Percentiles rank a stretch among this genome's conserved stretches.
Evolutionary conservation across 192 early-diverging fungal genomes (phyloP).

Genomic region (Entrophospora sp.): DNA sequence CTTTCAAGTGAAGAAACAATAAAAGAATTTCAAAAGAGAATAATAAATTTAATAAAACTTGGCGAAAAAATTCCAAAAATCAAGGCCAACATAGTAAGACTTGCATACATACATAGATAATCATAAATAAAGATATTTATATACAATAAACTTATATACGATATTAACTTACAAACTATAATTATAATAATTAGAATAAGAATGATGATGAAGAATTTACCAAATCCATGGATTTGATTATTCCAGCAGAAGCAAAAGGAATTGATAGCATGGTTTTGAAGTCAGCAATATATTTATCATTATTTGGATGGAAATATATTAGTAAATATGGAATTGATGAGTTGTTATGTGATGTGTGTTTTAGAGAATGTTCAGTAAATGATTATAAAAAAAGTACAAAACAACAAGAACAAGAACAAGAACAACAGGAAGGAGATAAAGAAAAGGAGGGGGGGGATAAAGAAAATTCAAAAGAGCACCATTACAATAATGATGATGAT

Average conservation of each 20-base stretch:
- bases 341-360: not conserved
- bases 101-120: not conserved
- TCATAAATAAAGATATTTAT: not conserved
- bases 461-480: too few species aligned
- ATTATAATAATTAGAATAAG: not conserved
- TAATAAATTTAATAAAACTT: not conserved
- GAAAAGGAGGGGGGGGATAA: too few species aligned
- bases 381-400: slow-evolving; percentile 3
- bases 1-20: not conserved
- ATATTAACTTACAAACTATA: not conserved
- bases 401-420: too few species aligned
- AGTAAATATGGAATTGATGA: not conserved
- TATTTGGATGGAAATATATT: slow-evolving; percentile 17
- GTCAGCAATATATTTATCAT: slow-evolving; percentile 4
- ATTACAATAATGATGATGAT: too few species aligned
- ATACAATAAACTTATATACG: not conserved
- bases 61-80: not conserved
- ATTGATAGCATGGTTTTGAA: not conserved
- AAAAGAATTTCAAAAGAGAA: slow-evolving; percentile 4
- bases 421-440: too few species aligned
- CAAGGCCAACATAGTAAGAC: slow-evolving; percentile 8
- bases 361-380: not conserved
- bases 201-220: slow-evolving; percentile 14
- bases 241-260: not conserved
- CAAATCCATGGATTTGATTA: not conserved